phyloP scores from a whole-genome alignment of 768 basidiomycete genomes.

The Daedaleopsis nitida region DNA sequence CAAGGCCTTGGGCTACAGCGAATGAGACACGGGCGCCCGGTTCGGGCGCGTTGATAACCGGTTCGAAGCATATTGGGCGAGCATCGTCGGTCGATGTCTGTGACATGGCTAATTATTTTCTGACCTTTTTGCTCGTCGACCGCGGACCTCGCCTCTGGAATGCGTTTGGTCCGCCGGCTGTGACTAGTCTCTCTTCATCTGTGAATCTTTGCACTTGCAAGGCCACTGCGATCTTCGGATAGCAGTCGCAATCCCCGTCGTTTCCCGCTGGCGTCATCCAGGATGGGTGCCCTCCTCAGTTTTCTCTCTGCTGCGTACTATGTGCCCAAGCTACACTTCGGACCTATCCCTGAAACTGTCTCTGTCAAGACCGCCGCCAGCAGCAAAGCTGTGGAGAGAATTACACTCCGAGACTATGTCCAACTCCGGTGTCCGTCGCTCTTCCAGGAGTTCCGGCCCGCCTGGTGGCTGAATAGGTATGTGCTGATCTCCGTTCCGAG shows the following conservation, averaged over 20 bases:
- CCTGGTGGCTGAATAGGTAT: constrained; percentile 35
- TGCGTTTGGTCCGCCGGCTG: not conserved
- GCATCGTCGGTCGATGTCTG: not conserved
- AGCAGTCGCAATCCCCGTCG: not conserved
- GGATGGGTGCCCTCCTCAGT: constrained; percentile 26
- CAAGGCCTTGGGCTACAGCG: too few species aligned
- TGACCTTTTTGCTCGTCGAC: not conserved
- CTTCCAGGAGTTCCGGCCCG: constrained; percentile 28
- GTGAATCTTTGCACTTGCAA: too few species aligned
- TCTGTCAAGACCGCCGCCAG: constrained; percentile 12
- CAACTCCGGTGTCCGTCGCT: constrained; percentile 31
- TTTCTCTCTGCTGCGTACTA: constrained; percentile 20
- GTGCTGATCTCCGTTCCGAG: constrained; percentile 1
- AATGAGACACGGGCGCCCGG: not conserved
- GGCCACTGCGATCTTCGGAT: too few species aligned
- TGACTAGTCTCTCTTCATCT: not conserved
- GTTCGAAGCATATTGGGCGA: too few species aligned
- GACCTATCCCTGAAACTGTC: constrained; percentile 22
- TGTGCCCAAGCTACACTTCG: constrained; percentile 24
- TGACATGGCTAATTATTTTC: not conserved
- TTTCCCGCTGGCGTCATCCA: not conserved
- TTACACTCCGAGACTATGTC: constrained; percentile 27
- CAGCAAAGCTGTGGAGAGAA: constrained; percentile 12
- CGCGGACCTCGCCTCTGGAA: not conserved
- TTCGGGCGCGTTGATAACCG: not conserved